phyloP scores from a whole-genome alignment of 345 rosid species.

The Ceriops decandra region DNA sequence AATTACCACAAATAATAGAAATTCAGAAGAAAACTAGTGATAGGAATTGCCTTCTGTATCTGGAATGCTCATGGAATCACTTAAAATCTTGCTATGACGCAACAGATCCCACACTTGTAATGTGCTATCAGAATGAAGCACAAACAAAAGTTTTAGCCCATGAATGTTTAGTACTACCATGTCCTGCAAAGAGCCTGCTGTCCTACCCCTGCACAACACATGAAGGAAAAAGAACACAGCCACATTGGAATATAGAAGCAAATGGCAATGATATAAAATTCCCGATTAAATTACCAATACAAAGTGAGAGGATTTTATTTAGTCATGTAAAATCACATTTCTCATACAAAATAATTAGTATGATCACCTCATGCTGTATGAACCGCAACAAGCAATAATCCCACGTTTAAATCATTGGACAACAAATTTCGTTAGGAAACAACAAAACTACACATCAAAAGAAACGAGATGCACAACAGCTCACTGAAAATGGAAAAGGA shows the following conservation, averaged over 20 bases:
- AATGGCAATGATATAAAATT: not conserved
- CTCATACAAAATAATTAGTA: not conserved
- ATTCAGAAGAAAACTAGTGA: conserved; percentile 2
- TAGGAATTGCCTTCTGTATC: conserved; percentile 55
- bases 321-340: not conserved
- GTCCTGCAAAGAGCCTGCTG: conserved; percentile 60
- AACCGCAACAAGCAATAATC: not conserved
- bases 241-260: not conserved
- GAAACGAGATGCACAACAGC: no score
- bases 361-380: not conserved
- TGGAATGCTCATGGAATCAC: conserved; percentile 45
- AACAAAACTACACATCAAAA: no score
- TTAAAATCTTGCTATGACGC: conserved; percentile 45
- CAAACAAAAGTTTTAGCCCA: conserved; percentile 46
- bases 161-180: conserved; percentile 45
- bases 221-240: not conserved
- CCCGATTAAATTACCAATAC: not conserved
- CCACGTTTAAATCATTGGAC: no score
- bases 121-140: conserved; percentile 70
- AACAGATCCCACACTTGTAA: conserved; percentile 71
- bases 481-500: no score
- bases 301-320: not conserved
- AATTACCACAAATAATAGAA: not conserved
- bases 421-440: no score
- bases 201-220: conserved; percentile 56